phyloP scores from a whole-genome alignment of 371 early-diverging fungal genomes.

The Lichtheimia hyalospora region DNA sequence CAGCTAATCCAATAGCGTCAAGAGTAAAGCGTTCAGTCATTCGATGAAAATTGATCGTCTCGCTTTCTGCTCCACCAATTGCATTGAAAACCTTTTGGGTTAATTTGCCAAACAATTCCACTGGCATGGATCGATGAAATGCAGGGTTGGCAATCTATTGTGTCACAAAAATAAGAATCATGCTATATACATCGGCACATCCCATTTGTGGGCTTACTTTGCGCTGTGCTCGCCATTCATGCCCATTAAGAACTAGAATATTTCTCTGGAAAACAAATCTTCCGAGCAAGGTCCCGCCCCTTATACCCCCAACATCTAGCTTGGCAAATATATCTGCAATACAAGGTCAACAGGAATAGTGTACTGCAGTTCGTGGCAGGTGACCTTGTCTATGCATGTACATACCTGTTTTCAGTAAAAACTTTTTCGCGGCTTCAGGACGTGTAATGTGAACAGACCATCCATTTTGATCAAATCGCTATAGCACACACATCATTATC shows the following conservation, averaged over 20 bases:
- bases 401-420: conserved; percentile 35
- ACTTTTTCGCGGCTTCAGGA: conserved; percentile 17
- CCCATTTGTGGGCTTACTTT: conserved; percentile 7
- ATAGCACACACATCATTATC: neutral
- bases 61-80: neutral
- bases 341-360: conserved; percentile 13
- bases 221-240: conserved; percentile 23
- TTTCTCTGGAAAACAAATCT: conserved; percentile 20
- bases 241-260: conserved; percentile 17
- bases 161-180: neutral
- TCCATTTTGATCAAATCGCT: conserved; percentile 10
- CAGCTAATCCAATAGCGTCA: conserved; percentile 38
- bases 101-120: conserved; percentile 28
- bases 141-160: conserved; percentile 38
- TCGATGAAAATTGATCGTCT: neutral
- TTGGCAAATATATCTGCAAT: conserved; percentile 4
- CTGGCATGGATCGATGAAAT: conserved; percentile 41
- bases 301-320: neutral
- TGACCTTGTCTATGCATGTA: neutral
- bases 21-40: conserved; percentile 25
- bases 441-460: conserved; percentile 23
- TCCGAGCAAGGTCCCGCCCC: conserved; percentile 5
- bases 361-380: neutral
- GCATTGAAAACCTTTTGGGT: conserved; percentile 18
- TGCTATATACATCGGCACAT: too few relatives aligned